Percentiles rank a stretch among this genome's conserved stretches.
Conservation (phyloP, 2,329 filamentous ascomycete species). For the Penicillium glabrum region DNA sequence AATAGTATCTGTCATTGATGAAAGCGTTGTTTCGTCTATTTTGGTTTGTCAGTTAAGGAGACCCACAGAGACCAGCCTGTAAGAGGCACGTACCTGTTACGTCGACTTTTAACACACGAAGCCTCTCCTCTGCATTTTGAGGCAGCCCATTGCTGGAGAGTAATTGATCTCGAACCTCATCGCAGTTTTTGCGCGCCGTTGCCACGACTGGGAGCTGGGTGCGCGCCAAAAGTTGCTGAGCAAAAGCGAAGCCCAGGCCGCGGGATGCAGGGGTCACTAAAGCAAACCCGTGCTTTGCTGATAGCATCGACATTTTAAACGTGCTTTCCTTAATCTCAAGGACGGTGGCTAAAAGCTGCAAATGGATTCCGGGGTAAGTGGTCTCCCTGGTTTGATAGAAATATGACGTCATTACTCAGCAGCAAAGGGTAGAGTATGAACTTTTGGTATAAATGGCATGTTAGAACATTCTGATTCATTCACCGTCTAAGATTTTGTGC, state of each 20-base stretch:
- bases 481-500: no score
- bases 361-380: background rate
- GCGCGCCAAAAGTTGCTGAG: conserved; percentile 57
- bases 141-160: conserved; percentile 50
- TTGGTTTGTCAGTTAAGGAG: background rate
- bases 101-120: conserved; percentile 56
- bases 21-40: conserved; percentile 63
- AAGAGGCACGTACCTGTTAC: conserved; percentile 50
- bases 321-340: background rate
- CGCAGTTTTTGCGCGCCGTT: conserved; percentile 57
- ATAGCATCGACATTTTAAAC: background rate
- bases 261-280: conserved; percentile 59
- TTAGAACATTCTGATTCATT: background rate
- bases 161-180: conserved; percentile 50
- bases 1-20: conserved; percentile 55
- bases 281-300: conserved; percentile 25
- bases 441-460: background rate
- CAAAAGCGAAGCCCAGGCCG: conserved; percentile 63
- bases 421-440: no score
- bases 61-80: background rate
- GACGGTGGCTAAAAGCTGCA: background rate
- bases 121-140: conserved; percentile 41
- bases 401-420: background rate
- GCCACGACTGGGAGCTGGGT: conserved; percentile 60
- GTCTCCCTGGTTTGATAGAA: background rate